Conservation (phyloP, 2,329 filamentous ascomycete genomes). For the Ophiostoma tasmaniense region DNA sequence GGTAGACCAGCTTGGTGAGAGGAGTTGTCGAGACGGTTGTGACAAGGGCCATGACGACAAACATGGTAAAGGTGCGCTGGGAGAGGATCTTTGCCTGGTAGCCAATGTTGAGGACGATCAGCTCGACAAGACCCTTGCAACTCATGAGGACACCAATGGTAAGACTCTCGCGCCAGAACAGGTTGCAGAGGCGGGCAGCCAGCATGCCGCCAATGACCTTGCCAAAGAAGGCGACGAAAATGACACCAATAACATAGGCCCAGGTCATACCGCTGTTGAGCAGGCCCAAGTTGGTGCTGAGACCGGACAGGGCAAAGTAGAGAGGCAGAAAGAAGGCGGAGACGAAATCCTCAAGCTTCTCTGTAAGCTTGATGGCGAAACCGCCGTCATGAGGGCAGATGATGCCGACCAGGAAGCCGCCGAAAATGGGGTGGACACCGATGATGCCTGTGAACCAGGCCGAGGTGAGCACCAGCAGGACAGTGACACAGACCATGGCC, state of each 20-base stretch:
- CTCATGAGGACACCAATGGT: conserved; percentile 89
- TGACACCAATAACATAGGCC: conserved; percentile 82
- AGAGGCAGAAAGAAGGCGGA: conserved; percentile 76
- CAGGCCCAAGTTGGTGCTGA: conserved; percentile 80
- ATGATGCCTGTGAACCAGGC: conserved; percentile 84
- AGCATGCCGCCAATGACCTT: conserved; percentile 79
- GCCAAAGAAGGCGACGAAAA: conserved; percentile 69
- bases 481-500: conserved; percentile 70
- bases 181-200: conserved; percentile 64
- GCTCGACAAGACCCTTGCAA: conserved; percentile 88
- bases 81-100: conserved; percentile 76
- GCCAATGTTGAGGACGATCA: conserved; percentile 77
- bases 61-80: conserved; percentile 78
- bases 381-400: conserved; percentile 86
- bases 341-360: conserved; percentile 90
- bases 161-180: conserved; percentile 85
- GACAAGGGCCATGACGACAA: conserved; percentile 84
- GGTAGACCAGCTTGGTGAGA: conserved; percentile 64
- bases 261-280: conserved; percentile 74
- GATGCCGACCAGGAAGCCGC: conserved; percentile 79
- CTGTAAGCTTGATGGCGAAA: conserved; percentile 82
- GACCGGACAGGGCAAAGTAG: conserved; percentile 86
- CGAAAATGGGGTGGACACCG: conserved; percentile 90
- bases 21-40: conserved; percentile 82
- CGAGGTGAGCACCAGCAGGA: conserved; percentile 69